Base-by-base conservation (phyloP, 257 asterid species). In the Solanum verrucosum region DNA sequence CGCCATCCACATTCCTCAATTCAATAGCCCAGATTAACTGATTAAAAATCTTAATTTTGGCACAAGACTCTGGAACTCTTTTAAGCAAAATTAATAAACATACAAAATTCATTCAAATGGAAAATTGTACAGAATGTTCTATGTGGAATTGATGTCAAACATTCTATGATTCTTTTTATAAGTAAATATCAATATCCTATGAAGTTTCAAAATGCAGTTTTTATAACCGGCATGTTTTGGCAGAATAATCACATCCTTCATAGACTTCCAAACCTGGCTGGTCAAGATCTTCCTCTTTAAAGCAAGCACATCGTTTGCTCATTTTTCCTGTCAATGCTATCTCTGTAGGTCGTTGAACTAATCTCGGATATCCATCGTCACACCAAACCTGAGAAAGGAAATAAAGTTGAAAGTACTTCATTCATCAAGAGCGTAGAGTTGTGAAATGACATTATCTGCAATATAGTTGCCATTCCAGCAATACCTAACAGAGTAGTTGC, bases 301-400 rank as follows among this genome's bases (percentile, higher is more conserved):
- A 93, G 91, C 98, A 96, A 83, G 93, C 98, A 78, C 98, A 96
- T 0, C 98, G 94, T 89, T 95, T 95, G 92, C 98, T 95, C 94
- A 95, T 93, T 90, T 94, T 96, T 83, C 98, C 98, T 1, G 97
- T 94, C 88, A 96, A n/a, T 9, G 98, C 99, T 91, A 95, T 94
- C 87, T 95, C 98, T 21, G 86, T 31, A 9, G 98, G 98, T 84
- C 98, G 94, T 91, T 95, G 95, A 56, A 96, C 98, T 78, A 96
- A 88, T 89, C 99, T 93, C 11, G 99, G 99, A 88, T 94, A 95
- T 18, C 99, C 99, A 84, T 95, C 95, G 20, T 96, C 98, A 68
- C 99, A 96, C 98, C 99, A 96, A 59, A 96, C 96, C 99, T 94
- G 97, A 91, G 89, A 2, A 87, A 72, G 23, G 12, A 27, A 73